A percentile compares a stretch with the other conserved stretches of the same genome.
Evolutionary conservation across 805 yeast species (phyloP).

Genomic region (Hanseniaspora clermontiae): DNA sequence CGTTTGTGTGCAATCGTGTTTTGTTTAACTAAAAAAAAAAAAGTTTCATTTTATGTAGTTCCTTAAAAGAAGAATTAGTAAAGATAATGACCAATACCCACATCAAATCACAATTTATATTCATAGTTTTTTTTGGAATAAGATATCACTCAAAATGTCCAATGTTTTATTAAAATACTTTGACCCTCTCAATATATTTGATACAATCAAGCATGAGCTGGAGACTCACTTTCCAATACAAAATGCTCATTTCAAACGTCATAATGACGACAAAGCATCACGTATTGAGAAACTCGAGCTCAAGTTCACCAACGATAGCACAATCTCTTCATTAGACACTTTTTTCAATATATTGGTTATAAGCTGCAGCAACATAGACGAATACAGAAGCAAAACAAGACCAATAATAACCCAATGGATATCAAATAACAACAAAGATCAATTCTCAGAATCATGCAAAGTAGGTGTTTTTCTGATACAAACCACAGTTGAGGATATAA

Average conservation of each 20-base stretch:
- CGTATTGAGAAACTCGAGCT: constrained; percentile 22
- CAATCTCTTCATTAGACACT: constrained; percentile 26
- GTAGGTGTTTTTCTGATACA: constrained; percentile 19
- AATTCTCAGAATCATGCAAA: constrained; percentile 22
- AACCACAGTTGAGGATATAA: constrained; percentile 13
- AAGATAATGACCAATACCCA: too few species aligned
- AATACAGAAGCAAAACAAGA: constrained; percentile 65
- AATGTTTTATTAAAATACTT: constrained; percentile 23
- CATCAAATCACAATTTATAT: too few species aligned
- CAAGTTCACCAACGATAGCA: constrained; percentile 13
- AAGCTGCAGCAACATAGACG: constrained; percentile 52
- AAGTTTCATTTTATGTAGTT: too few species aligned
- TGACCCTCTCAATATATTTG: constrained; percentile 28
- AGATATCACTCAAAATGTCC: neutral
- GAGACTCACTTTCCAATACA: constrained; percentile 22
- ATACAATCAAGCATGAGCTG: constrained; percentile 23
- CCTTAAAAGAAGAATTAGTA: too few species aligned
- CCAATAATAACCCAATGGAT: constrained; percentile 79
- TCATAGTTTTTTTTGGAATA: too few species aligned
- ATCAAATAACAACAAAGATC: constrained; percentile 16
- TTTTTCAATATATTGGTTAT: constrained; percentile 60
- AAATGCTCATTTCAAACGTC: constrained; percentile 26
- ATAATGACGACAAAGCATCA: constrained; percentile 19
- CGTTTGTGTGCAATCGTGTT: neutral
- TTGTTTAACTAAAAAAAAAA: too few species aligned